Evolutionary conservation across 768 basidiomycete species (phyloP).

Genomic region (Termitomyces sp.): DNA sequence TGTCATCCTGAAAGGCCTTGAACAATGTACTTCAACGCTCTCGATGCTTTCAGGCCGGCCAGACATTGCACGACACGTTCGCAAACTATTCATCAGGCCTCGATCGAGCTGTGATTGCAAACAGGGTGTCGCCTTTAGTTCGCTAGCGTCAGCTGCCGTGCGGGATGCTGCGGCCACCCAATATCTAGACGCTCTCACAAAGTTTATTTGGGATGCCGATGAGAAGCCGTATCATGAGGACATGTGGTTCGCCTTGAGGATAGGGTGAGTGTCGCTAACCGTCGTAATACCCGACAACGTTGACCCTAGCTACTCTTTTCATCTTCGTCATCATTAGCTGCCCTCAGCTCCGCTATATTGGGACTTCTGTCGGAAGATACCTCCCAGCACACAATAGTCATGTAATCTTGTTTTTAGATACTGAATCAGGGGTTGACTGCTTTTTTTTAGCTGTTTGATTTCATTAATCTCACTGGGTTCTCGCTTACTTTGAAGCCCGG

Average conservation of each 20-base stretch:
- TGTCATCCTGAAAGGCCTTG: constrained; percentile 49
- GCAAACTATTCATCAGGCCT: constrained; percentile 50
- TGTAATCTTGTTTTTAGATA: constrained; percentile 32
- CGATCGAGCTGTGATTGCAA: constrained; percentile 23
- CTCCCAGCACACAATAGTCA: constrained; percentile 58
- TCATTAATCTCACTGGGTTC: constrained; percentile 60
- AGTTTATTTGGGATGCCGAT: constrained; percentile 72
- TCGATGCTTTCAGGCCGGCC: constrained; percentile 55
- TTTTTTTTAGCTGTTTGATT: constrained; percentile 58
- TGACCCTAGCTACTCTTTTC: background rate
- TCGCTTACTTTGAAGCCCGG: constrained; percentile 55
- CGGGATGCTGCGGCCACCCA: constrained; percentile 43
- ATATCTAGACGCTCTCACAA: constrained; percentile 59
- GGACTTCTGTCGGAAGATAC: constrained; percentile 58
- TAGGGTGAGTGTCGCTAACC: constrained; percentile 42
- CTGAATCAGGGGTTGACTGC: constrained; percentile 6
- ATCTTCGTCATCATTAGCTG: constrained; percentile 40
- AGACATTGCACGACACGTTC: constrained; percentile 66
- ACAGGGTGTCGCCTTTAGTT: constrained; percentile 27
- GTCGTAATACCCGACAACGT: constrained; percentile 1
- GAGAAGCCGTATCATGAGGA: constrained; percentile 65
- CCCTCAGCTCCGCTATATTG: constrained; percentile 59
- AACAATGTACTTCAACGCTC: constrained; percentile 64
- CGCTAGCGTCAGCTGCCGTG: constrained; percentile 49
- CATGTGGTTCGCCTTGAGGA: constrained; percentile 75